phyloP scores from a whole-genome alignment of 2,329 filamentous ascomycete genomes.

The Pseudogymnoascus sp. region DNA sequence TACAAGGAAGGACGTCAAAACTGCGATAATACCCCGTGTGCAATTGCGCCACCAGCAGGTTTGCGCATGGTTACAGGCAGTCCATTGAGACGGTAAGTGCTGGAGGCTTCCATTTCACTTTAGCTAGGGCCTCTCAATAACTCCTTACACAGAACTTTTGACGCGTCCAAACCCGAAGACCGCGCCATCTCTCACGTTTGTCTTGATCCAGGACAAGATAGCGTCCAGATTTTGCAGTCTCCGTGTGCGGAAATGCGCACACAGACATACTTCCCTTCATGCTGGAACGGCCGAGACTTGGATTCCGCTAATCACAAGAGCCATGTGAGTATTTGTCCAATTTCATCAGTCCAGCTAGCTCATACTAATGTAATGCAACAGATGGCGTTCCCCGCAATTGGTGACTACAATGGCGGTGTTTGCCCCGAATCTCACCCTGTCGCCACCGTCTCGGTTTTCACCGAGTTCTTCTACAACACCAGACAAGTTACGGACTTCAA shows the following conservation, averaged over 20 bases:
- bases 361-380: not conserved
- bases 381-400: conserved; percentile 10
- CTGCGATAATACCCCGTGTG: conserved; percentile 7
- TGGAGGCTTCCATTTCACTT: too few relatives aligned
- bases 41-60: conserved; percentile 14
- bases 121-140: too few relatives aligned
- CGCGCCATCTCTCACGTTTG: too few relatives aligned
- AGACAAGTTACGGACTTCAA: conserved; percentile 9
- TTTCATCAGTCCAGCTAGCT: not conserved
- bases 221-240: too few relatives aligned
- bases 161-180: too few relatives aligned
- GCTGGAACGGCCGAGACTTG: conserved; percentile 64
- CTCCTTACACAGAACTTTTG: too few relatives aligned
- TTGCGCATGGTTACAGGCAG: conserved; percentile 21
- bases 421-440: conserved; percentile 17
- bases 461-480: conserved; percentile 16
- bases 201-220: too few relatives aligned
- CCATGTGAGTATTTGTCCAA: conserved; percentile 55
- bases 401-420: conserved; percentile 15
- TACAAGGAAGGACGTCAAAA: not conserved
- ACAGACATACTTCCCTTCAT: conserved; percentile 58
- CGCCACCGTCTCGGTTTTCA: conserved; percentile 13
- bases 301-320: conserved; percentile 44
- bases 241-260: conserved; percentile 22
- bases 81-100: conserved; percentile 14